phyloP scores from a whole-genome alignment of 2,329 filamentous ascomycete genomes.

The Fusarium sp. region DNA sequence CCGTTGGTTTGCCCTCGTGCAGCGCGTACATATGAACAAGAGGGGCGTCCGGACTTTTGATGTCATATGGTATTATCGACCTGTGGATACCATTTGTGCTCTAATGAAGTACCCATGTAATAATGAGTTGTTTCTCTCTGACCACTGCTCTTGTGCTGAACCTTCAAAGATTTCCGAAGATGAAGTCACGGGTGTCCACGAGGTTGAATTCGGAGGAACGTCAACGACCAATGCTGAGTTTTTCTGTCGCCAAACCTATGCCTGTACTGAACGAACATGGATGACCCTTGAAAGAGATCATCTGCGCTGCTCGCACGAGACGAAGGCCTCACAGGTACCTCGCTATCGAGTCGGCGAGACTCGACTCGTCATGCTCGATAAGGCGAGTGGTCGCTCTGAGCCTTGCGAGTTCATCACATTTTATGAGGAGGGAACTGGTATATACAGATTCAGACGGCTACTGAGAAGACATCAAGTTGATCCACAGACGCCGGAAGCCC shows the following conservation, averaged over 20 bases:
- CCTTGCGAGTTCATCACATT: constrained; percentile 67
- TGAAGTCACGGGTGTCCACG: constrained; percentile 68
- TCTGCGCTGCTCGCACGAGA: constrained; percentile 61
- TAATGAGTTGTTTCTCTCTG: constrained; percentile 81
- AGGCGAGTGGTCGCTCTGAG: constrained; percentile 59
- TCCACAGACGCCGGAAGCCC: constrained; percentile 43
- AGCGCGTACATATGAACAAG: constrained; percentile 58
- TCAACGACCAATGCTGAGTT: constrained; percentile 63
- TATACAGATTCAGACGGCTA: constrained; percentile 62
- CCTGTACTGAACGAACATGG: constrained; percentile 70
- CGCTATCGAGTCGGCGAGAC: constrained; percentile 68
- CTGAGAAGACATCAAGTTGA: constrained; percentile 60
- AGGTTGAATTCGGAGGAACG: constrained; percentile 67
- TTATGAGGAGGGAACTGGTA: constrained; percentile 22
- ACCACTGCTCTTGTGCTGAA: constrained; percentile 77
- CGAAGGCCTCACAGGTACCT: constrained; percentile 23
- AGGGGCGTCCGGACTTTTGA: constrained; percentile 62
- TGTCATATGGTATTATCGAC: constrained; percentile 79
- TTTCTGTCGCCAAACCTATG: constrained; percentile 78
- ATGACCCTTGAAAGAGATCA: constrained; percentile 67
- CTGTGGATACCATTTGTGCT: constrained; percentile 76
- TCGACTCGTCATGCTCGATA: constrained; percentile 59
- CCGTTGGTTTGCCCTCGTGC: constrained; percentile 79
- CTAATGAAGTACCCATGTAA: constrained; percentile 74
- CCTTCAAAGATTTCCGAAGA: constrained; percentile 59